Conservation (phyloP, 148 eudicot genomes). For the Agrostemma githago region DNA sequence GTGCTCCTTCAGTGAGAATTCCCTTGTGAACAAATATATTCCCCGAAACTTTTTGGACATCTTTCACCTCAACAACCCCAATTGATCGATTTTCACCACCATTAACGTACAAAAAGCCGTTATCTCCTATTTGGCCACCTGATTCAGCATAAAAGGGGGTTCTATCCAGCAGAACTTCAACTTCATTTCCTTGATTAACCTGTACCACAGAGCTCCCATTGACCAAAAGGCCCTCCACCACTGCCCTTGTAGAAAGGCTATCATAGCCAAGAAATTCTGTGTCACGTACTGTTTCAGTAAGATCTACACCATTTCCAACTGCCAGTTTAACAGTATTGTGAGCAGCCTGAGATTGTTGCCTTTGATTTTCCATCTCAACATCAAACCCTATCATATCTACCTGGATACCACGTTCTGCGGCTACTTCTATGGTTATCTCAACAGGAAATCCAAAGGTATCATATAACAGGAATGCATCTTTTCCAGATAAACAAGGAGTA, state of each 20-base stretch:
- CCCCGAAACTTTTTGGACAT: constrained; percentile 73
- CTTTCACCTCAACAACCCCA: constrained; percentile 74
- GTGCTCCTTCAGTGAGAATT: constrained; percentile 53
- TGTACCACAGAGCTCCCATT: constrained; percentile 63
- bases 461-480: constrained; percentile 83
- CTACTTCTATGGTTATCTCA: constrained; percentile 90
- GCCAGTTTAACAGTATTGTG: constrained; percentile 78
- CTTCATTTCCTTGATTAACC: constrained; percentile 78
- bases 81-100: constrained; percentile 38
- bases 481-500: constrained; percentile 72
- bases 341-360: constrained; percentile 95
- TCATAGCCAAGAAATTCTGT: constrained; percentile 88
- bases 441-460: constrained; percentile 96
- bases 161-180: constrained; percentile 73
- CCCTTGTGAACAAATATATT: constrained; percentile 80
- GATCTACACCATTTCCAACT: constrained; percentile 64
- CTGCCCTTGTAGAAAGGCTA: constrained; percentile 57
- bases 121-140: constrained; percentile 96
- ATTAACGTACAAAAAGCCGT: constrained; percentile 61
- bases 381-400: constrained; percentile 76
- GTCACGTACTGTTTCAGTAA: constrained; percentile 50
- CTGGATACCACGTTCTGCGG: constrained; percentile 65
- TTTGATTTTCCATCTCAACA: constrained; percentile 89
- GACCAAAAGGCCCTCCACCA: constrained; percentile 62
- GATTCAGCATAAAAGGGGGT: constrained; percentile 99